phyloP scores from a whole-genome alignment of 2,329 filamentous ascomycete species.

The Cladophialophora psammophila region DNA sequence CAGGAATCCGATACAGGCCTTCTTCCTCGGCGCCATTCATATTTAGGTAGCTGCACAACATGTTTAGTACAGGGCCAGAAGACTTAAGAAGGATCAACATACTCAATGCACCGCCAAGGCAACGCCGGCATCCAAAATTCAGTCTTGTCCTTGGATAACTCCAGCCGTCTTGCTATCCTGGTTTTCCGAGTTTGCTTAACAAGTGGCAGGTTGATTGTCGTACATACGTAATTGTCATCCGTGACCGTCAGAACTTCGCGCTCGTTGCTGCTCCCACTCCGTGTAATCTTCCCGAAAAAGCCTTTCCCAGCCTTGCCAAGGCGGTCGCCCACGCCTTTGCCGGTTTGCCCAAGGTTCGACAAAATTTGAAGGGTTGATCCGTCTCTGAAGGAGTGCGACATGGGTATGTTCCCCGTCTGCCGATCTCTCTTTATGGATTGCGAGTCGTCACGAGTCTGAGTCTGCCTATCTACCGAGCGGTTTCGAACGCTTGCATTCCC shows the following conservation, averaged over 20 bases:
- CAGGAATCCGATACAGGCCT: slow-evolving; percentile 89
- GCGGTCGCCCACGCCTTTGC: slow-evolving; percentile 75
- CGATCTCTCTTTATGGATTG: slow-evolving; percentile 27
- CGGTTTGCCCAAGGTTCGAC: slow-evolving; percentile 75
- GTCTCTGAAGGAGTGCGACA: slow-evolving; percentile 63
- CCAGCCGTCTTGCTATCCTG: slow-evolving; percentile 86
- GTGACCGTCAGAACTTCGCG: slow-evolving; percentile 67
- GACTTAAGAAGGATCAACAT: slow-evolving; percentile 45
- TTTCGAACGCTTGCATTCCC: slow-evolving; percentile 71
- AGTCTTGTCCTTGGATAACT: slow-evolving; percentile 90
- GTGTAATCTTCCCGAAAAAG: slow-evolving; percentile 78
- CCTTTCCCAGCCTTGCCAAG: slow-evolving; percentile 78
- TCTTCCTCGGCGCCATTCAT: slow-evolving; percentile 94
- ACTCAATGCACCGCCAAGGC: slow-evolving; percentile 93
- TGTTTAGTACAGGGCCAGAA: slow-evolving; percentile 23
- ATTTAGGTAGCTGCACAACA: slow-evolving; percentile 74
- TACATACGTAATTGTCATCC: slow-evolving; percentile 83
- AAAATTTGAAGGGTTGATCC: slow-evolving; percentile 70
- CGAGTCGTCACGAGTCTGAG: slow-evolving; percentile 42
- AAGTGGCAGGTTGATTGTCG: slow-evolving; percentile 84
- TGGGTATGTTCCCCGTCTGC: slow-evolving; percentile 28
- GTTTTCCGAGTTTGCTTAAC: slow-evolving; percentile 90
- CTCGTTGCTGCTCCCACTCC: slow-evolving; percentile 73
- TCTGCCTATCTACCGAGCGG: slow-evolving; percentile 73
- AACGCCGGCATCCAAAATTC: slow-evolving; percentile 99